Evolutionary conservation across 352 stramenopile species (phyloP).

Genomic region (Vaucheria bursata): DNA sequence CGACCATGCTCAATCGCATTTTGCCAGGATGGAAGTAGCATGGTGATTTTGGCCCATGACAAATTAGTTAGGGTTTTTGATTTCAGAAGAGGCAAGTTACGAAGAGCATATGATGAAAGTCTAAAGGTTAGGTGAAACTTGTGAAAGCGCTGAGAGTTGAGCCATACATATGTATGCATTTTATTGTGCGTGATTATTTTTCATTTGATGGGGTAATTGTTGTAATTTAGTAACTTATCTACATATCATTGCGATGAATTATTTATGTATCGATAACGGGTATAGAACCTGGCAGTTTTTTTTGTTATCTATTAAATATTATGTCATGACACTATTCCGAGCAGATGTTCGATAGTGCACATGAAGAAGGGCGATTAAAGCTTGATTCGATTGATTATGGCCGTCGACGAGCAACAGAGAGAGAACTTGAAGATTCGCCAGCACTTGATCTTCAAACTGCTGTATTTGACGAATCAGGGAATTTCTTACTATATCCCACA

Average conservation of each 20-base stretch:
- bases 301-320: too few species aligned
- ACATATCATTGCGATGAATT: too few species aligned
- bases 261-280: too few species aligned
- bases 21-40: conserved; percentile 58
- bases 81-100: conserved; percentile 71
- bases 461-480: conserved; percentile 87
- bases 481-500: conserved; percentile 88
- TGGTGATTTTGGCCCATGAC: conserved; percentile 76
- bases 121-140: conserved; percentile 44
- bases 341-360: conserved; percentile 24
- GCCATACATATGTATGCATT: too few species aligned
- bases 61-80: conserved; percentile 71
- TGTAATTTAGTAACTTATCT: too few species aligned
- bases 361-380: conserved; percentile 63
- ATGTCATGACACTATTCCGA: too few species aligned
- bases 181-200: too few species aligned
- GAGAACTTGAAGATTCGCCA: conserved; percentile 55
- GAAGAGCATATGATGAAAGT: conserved; percentile 75
- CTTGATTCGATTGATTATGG: conserved; percentile 75
- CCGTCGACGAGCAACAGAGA: conserved; percentile 68
- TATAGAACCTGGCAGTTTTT: too few species aligned
- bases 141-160: neutral
- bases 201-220: too few species aligned
- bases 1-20: conserved; percentile 66
- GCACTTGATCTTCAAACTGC: conserved; percentile 61